These are phyloP conservation scores for Graphilbum sp. DNA, from an alignment of 2,329 filamentous ascomycete genomes.

Conservation along the genomic window DNA sequence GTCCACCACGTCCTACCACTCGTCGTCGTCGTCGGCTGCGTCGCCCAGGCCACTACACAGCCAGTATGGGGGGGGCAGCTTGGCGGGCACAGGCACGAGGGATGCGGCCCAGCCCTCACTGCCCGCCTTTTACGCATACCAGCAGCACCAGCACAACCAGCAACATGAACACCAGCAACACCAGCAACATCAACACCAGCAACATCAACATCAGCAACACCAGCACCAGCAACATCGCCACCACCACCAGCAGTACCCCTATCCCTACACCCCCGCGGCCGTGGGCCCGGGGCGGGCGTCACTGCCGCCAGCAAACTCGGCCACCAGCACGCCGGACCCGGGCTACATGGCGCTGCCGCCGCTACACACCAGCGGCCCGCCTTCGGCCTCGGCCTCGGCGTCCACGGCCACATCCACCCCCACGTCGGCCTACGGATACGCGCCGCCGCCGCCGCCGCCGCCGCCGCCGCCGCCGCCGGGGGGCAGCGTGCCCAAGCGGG, in stretches of 20 bases:
- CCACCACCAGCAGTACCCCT: conserved; percentile 24
- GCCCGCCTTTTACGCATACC: background rate
- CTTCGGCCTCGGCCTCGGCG: background rate
- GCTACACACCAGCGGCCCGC: background rate
- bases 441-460: background rate
- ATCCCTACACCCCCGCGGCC: conserved; percentile 32
- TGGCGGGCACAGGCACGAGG: conserved; percentile 10
- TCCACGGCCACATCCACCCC: background rate
- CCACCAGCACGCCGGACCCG: conserved; percentile 34
- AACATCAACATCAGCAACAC: background rate
- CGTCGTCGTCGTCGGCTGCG: conserved; percentile 44
- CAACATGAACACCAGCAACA: background rate
- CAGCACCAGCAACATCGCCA: conserved; percentile 1
- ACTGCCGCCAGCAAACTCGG: conserved; percentile 40
- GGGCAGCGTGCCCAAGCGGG: conserved; percentile 65
- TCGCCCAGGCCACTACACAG: conserved; percentile 35
- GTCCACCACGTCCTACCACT: conserved; percentile 46
- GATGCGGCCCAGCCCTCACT: background rate
- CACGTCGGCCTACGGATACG: background rate
- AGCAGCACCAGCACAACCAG: background rate
- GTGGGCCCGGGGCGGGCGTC: conserved; percentile 42
- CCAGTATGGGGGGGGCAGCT: conserved; percentile 33
- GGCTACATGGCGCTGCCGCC: conserved; percentile 16
- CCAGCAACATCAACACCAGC: background rate
- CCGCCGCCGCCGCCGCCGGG: conserved; percentile 1